Evolutionary conservation across 139 green algal species (phyloP), one percentile per base, ranked within the genome.

Genomic region (Trebouxia sp.): DNA sequence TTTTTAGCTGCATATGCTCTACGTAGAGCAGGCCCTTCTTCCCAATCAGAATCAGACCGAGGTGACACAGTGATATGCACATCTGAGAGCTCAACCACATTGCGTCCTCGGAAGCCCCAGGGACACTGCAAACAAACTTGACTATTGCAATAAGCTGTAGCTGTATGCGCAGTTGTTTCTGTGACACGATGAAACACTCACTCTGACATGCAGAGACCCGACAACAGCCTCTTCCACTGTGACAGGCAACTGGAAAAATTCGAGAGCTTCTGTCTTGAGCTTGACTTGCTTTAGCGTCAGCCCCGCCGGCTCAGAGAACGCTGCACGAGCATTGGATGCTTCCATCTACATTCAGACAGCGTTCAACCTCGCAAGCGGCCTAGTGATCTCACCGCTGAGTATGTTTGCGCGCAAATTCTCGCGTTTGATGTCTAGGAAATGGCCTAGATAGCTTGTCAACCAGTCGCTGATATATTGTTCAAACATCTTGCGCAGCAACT

Each of bases 1-100:
- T 92, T 88, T 85, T 96, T 96, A 41, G 91, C 88, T 42, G 88
- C 86, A 69, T 87, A 84, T 20, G 90, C 89, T 5, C 89, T 81
- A 51, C 83, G 48, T 3, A 47, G 28, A 3, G 84, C 81, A 17
- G 81, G 76, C 3, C 82, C 80, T 45, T 83, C 75, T 35, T 76
- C 50, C 72, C 87, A 65, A n/a, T 89, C 86, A 5, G 70, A 79
- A 20, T 85, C 76, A 8, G 42, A 38, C 20, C 85, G 67, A 41
- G 87, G 70, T 3, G 32, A 37, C 3, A 83, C 35, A 22, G 35
- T 32, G 0, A 92, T 24, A 3, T 51, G 53, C 8, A 89, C 82
- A 30, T 88, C 76, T 15, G 50, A 53, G 11, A 92, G 58, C 75
- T 88, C 79, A 5, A 91, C 62, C 0, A 89, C 45, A 89, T 82